phyloP scores from a whole-genome alignment of 257 asterid genomes.

The Solanum lignicaule region DNA sequence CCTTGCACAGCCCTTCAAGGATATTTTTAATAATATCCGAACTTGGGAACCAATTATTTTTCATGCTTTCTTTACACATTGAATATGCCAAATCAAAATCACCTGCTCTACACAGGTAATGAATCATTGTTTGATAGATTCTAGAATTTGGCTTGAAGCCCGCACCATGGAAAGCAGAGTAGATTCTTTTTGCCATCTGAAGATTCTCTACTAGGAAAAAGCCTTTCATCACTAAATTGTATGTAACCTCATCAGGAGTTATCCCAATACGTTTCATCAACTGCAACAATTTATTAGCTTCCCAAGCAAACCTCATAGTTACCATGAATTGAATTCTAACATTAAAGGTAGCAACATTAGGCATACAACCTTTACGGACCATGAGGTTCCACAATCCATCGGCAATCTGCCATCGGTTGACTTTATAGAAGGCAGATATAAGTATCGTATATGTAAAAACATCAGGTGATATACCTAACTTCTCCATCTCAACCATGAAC shows the following conservation, averaged over 20 bases:
- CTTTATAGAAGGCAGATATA: slow-evolving; percentile 59
- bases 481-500: slow-evolving; percentile 51
- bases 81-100: slow-evolving; percentile 45
- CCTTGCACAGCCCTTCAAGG: slow-evolving; percentile 46
- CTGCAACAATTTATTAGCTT: slow-evolving; percentile 47
- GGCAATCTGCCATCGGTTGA: slow-evolving; percentile 33
- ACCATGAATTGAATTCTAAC: slow-evolving; percentile 68
- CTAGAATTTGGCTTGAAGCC: slow-evolving; percentile 63
- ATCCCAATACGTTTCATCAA: slow-evolving; percentile 35
- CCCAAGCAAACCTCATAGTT: slow-evolving; percentile 55
- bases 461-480: slow-evolving; percentile 48
- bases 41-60: slow-evolving; percentile 65
- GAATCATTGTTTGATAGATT: slow-evolving; percentile 71
- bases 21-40: slow-evolving; percentile 36
- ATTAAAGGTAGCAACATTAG: slow-evolving; percentile 69
- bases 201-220: slow-evolving; percentile 38
- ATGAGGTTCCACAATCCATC: slow-evolving; percentile 78
- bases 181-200: slow-evolving; percentile 55
- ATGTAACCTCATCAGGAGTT: slow-evolving; percentile 56
- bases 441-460: slow-evolving; percentile 73
- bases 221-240: slow-evolving; percentile 78
- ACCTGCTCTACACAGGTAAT: slow-evolving; percentile 46
- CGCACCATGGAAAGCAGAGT: slow-evolving; percentile 31
- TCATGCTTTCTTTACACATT: slow-evolving; percentile 58
- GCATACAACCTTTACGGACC: slow-evolving; percentile 58